Base-by-base conservation (phyloP, 495 filamentous ascomycete genomes). In the Pseudevernia furfuracea region DNA sequence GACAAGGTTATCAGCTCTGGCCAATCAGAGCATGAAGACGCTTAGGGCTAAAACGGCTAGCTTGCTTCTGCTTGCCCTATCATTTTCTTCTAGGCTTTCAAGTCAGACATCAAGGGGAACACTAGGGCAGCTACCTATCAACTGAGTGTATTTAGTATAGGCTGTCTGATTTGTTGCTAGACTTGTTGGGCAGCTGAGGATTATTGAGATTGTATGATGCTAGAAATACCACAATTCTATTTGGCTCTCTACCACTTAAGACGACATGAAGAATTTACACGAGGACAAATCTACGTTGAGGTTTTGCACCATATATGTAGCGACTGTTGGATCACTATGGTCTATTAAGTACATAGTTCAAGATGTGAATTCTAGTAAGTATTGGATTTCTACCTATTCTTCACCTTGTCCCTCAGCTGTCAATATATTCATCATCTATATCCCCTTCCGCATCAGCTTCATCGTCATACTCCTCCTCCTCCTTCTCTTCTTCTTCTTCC, bases 1-100 rank as follows among this genome's bases (percentile, higher is more conserved):
- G 25, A 53, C 49, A 34, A 28, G 39, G 21, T 53, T 39, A 1
- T 4, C 38, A 14, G 34, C n/a, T 39, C 30, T 46, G 39, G 58
- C 59, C 59, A 46, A 60, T 60, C 39, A 60, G 59, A 28, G 28
- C 21, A 30, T 46, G n/a, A 30, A 21, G 41, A 36, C 30, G 17
- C 7, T 44, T 14, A n/a, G 37, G 32, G 36, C 39, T 3, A 55
- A 55, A 39, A 36, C 28, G 4, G 36, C 49, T 62, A 62, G 61
- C 38, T 38, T 19, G 11, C 2, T 25, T 38, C 48, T 53, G n/a
- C 44, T 48, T 48, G 43, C 43, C 43, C 10, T 3, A 49, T 49
- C 46, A 12, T 25, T 12, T 49, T 15, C 39, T 43, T 14, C n/a
- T n/a, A n/a, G n/a, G n/a, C n/a, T 36, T 36, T 36, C 34, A 36